These are phyloP conservation scores for Magnaporthiopsis incrustans DNA, from an alignment of 2,329 filamentous ascomycete species.

Conservation along the genomic window DNA sequence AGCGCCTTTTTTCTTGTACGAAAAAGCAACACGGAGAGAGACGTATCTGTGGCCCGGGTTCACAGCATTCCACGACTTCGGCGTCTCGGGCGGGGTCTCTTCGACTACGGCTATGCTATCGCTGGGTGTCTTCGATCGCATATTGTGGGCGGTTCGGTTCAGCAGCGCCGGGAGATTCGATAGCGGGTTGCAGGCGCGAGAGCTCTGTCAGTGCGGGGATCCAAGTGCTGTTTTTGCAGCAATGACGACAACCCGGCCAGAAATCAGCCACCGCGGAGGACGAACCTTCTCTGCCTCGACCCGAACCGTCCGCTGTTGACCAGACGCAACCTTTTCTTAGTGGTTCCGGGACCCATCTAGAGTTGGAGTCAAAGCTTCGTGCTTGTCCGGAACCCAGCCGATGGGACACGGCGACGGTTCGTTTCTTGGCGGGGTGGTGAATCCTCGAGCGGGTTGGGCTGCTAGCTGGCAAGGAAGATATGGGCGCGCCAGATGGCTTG, in stretches of 20 bases:
- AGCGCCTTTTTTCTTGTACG: constrained; percentile 53
- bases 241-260: constrained; percentile 3
- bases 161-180: neutral
- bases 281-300: neutral
- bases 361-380: constrained; percentile 90
- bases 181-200: constrained; percentile 1
- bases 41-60: constrained; percentile 8
- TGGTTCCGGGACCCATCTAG: constrained; percentile 68
- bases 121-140: neutral
- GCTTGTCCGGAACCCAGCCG: constrained; percentile 59
- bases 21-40: constrained; percentile 59
- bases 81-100: constrained; percentile 8
- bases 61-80: neutral
- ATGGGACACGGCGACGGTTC: constrained; percentile 9
- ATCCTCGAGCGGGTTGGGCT: neutral
- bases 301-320: neutral
- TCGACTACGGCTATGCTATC: constrained; percentile 13
- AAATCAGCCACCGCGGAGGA: neutral
- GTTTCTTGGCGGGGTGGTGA: neutral
- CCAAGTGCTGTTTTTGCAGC: neutral
- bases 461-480: constrained; percentile 6
- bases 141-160: constrained; percentile 2
- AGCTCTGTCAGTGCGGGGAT: neutral
- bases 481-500: constrained; percentile 10
- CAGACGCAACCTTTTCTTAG: neutral